Conservation (phyloP, 129 eudicot genomes). For the Silybum marianum region DNA sequence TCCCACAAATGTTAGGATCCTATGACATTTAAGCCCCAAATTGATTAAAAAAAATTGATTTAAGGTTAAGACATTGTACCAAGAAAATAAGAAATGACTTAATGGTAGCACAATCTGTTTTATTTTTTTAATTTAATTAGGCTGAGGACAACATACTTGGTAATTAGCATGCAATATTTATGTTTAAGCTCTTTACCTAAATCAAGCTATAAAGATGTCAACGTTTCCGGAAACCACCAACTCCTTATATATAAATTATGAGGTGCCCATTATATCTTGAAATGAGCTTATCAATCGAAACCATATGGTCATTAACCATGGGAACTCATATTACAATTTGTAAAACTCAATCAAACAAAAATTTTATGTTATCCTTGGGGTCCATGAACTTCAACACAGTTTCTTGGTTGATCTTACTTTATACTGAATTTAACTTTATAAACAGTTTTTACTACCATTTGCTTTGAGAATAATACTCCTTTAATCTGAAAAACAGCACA, state of each 20-base stretch:
- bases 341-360: neutral
- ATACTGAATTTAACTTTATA: slow-evolving; percentile 8
- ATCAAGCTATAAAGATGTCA: neutral
- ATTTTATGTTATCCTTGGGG: neutral
- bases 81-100: neutral
- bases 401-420: slow-evolving; percentile 5
- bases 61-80: neutral
- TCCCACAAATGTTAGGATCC: neutral
- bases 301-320: neutral
- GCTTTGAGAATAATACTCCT: neutral
- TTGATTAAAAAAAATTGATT: neutral
- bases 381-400: neutral
- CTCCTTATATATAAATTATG: neutral
- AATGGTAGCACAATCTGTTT: neutral
- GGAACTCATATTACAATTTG: neutral
- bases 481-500: neutral
- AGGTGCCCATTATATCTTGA: neutral
- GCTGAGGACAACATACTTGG: neutral
- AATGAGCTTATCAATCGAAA: slow-evolving; percentile 7
- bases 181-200: neutral
- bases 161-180: neutral
- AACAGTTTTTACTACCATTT: slow-evolving; percentile 1
- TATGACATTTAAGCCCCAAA: neutral
- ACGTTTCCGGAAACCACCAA: neutral
- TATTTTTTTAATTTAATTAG: neutral